phyloP scores from a whole-genome alignment of 148 eudicot genomes.

The Dysphania ambrosioides region DNA sequence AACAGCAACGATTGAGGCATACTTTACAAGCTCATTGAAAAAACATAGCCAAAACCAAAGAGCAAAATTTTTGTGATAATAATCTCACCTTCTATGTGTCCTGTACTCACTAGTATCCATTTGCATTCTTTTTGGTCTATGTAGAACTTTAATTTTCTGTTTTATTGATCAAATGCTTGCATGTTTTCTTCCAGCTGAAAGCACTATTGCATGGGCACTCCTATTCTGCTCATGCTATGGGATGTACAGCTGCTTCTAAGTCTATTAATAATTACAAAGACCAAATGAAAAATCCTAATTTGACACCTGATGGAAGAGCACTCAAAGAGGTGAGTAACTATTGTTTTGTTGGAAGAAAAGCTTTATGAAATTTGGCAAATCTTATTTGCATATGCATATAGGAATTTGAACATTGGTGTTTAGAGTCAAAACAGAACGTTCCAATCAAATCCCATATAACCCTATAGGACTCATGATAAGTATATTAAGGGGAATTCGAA shows the following conservation, averaged over 20 bases:
- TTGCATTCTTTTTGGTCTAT: not conserved
- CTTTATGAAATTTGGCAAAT: not conserved
- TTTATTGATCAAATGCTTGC: not conserved
- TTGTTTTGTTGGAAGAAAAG: not conserved
- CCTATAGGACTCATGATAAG: too few relatives aligned
- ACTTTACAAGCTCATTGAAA: not conserved
- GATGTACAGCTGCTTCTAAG: constrained; percentile 78
- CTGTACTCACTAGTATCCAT: too few relatives aligned
- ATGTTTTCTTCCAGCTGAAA: constrained; percentile 50
- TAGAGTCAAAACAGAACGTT: too few relatives aligned
- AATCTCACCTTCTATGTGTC: not conserved
- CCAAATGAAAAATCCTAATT: constrained; percentile 55
- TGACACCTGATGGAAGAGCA: constrained; percentile 45
- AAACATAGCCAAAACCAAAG: not conserved
- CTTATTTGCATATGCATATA: too few relatives aligned
- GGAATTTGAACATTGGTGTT: too few relatives aligned
- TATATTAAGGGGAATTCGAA: too few relatives aligned
- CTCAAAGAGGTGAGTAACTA: constrained; percentile 64
- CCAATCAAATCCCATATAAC: too few relatives aligned
- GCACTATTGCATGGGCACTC: constrained; percentile 95
- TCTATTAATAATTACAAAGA: constrained; percentile 86
- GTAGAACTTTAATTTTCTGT: not conserved
- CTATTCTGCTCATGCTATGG: constrained; percentile 92
- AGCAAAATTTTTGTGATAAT: not conserved
- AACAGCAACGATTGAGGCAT: not conserved